Evolutionary conservation across 495 filamentous ascomycete genomes (phyloP), one percentile per base, ranked within the genome.

Genomic region (Pseudoneurospora amorphoporcata): DNA sequence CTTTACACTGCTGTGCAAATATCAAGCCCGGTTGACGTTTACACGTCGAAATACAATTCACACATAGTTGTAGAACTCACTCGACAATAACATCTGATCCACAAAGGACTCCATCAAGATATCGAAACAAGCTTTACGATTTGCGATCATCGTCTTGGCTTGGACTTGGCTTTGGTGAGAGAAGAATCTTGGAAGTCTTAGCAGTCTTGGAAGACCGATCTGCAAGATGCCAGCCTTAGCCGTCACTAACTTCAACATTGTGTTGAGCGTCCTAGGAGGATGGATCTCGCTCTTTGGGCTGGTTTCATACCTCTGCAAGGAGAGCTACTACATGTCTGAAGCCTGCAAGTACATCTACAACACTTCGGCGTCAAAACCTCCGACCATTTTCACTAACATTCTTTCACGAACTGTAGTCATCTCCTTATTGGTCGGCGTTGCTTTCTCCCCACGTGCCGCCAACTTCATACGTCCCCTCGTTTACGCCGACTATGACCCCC

Each of bases 271-370:
- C 10, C 82, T 97, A 14, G 94, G 94, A 37, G 94, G 92, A 19
- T 98, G 95, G 82, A 90, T 98, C 58, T 93, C 92, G 2, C 76
- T 96, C 29, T 98, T 96, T 78, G 93, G 92, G 9, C 84, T 97
- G 43, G 93, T 97, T 0, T 95, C 92, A 3, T 97, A 94, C 80
- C 86, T 97, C 12, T 86, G 91, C 81, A 97, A 97, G 77, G 94
- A 97, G 82, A 90, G 88, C 75, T 94, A 94, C 79, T 97, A 97
- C 77, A 87, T 98, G 7, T 96, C 92, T 17, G 94, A 97, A 86
- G 92, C 94, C 72, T 86, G 93, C 94, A 84, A 72, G 92, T 87
- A 14, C 47, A 7, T 29, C 10, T 4, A 58, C 47, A 58, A 0
- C 16, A 68, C 35, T 23, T 42, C 61, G 43, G 9, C 41, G 17